phyloP scores from a whole-genome alignment of 371 early-diverging fungal genomes.

The Fennellomyces sp. region DNA sequence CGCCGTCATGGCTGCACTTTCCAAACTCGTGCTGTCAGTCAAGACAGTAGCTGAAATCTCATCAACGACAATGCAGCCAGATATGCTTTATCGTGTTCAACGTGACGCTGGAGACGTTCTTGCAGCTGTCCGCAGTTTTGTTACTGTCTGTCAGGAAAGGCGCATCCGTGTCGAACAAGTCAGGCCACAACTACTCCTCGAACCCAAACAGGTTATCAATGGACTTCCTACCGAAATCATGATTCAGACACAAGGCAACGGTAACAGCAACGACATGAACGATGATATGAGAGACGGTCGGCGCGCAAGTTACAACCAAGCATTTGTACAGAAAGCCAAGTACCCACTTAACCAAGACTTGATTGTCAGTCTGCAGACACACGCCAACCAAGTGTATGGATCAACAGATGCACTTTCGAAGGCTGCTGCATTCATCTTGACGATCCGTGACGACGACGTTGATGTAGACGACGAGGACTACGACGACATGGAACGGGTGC shows the following conservation, averaged over 20 bases:
- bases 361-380: conserved; percentile 47
- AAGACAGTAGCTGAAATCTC: conserved; percentile 71
- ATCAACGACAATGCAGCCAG: conserved; percentile 60
- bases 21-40: conserved; percentile 65
- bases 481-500: conserved; percentile 3
- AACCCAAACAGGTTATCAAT: neutral
- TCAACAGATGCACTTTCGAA: conserved; percentile 46
- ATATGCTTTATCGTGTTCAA: conserved; percentile 32
- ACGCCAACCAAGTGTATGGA: conserved; percentile 48
- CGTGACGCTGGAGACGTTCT: conserved; percentile 67
- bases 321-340: conserved; percentile 25
- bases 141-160: conserved; percentile 40
- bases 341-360: conserved; percentile 49
- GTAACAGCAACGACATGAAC: neutral
- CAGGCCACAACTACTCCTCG: conserved; percentile 33
- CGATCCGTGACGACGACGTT: neutral
- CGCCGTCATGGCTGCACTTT: conserved; percentile 78
- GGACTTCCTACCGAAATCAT: neutral
- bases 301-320: conserved; percentile 11
- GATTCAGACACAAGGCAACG: neutral
- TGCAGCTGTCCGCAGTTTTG: conserved; percentile 76
- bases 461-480: conserved; percentile 1
- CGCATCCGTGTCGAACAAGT: conserved; percentile 33
- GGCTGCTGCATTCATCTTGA: conserved; percentile 29
- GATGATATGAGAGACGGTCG: neutral